Conservation (phyloP, 768 basidiomycete species). For the Cystoderma amianthinum region DNA sequence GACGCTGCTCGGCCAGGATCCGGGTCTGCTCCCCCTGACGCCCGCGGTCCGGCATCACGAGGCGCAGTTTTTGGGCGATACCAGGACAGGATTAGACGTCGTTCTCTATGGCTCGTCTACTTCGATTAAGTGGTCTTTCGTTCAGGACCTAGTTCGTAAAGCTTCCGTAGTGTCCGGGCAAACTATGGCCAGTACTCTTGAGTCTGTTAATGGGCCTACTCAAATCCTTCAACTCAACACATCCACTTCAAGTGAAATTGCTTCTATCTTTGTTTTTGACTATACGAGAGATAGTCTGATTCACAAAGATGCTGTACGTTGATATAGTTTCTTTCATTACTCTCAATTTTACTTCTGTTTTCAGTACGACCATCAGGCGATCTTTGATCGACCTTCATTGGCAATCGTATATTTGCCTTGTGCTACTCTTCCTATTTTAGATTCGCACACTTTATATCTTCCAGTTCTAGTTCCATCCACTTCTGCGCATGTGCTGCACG, state of each 20-base stretch:
- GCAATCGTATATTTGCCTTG: constrained; percentile 65
- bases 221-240: constrained; percentile 16
- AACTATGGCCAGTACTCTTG: constrained; percentile 17
- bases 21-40: constrained; percentile 21
- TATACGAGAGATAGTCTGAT: constrained; percentile 20
- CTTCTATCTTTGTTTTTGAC: constrained; percentile 28
- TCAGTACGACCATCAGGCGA: constrained; percentile 32
- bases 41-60: constrained; percentile 28
- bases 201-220: constrained; percentile 13
- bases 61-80: constrained; percentile 13
- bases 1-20: constrained; percentile 28
- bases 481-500: constrained; percentile 7
- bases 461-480: constrained; percentile 42
- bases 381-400: constrained; percentile 44
- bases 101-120: constrained; percentile 62
- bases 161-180: constrained; percentile 33
- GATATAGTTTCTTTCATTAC: constrained; percentile 15
- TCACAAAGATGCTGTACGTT: constrained; percentile 27
- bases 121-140: constrained; percentile 52
- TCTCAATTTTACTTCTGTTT: constrained; percentile 27
- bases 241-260: neutral
- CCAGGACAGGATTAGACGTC: constrained; percentile 45
- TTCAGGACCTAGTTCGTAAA: constrained; percentile 53
- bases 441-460: constrained; percentile 43
- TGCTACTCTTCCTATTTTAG: constrained; percentile 24